Base-by-base conservation (phyloP, 352 stramenopile genomes). In the Pythium sukuiense region DNA sequence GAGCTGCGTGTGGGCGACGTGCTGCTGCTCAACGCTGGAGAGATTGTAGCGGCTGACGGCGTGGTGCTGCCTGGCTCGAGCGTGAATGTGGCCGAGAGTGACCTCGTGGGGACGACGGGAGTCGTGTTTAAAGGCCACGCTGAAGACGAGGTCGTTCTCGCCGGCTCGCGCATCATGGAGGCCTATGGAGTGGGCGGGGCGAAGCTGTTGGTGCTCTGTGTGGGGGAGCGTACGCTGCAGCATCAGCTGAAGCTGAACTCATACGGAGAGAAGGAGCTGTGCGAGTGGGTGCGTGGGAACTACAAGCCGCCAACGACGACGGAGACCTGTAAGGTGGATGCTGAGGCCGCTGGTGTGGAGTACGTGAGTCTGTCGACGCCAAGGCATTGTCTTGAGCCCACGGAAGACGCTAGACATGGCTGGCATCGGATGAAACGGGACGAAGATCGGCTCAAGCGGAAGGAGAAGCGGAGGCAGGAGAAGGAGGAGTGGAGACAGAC, bases 181-280 rank as follows among this genome's bases (percentile, higher is more conserved):
- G 92, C 41, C 9, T 4, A 26, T 13, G 41, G 41, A 48, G 41
- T 48, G 16, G 41, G 92, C 12, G 76, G 76, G 9, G 85, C 74
- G 24, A 70, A 79, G 41, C 92, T 97, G 72, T 62, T 98, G 29
- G 87, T 94, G 39, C 79, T 92, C 33, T 85, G 84, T 16, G 88
- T 98, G n/a, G 89, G 90, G n/a, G 80, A 81, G 29, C 72, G 95
- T 55, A 89, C 76, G 41, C 20, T 61, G 2, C 60, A 43, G 39
- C 53, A 54, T 20, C 57, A 55, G 57, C 30, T 55, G 8, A 27
- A 9, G 1, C 41, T 48, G 41, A 13, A 9, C 14, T 26, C 41
- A 18, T 48, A 48, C 41, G 18, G 41, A 11, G 16, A 48, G 4
- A 11, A 26, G 8, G 41, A 48, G 41, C 18, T 48, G 41, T 26